Evolutionary conservation across 2,329 filamentous ascomycete genomes (phyloP).

Genomic region (Fusarium coffeatum): DNA sequence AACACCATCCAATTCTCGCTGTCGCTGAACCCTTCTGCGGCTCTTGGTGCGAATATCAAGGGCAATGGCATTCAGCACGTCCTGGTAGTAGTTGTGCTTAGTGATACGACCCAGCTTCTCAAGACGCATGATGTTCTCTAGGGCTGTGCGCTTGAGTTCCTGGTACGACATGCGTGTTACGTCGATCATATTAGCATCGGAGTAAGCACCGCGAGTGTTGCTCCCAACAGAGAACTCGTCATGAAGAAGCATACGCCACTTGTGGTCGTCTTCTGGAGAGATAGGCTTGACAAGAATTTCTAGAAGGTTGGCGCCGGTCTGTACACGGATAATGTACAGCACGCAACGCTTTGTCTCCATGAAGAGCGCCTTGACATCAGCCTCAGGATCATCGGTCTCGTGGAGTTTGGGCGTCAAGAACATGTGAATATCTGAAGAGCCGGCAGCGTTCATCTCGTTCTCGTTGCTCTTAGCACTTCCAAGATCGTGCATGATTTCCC

Average conservation of each 20-base stretch:
- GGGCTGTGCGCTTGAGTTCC: constrained; percentile 89
- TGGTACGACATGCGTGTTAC: constrained; percentile 90
- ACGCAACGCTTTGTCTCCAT: constrained; percentile 99
- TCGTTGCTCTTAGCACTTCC: constrained; percentile 98
- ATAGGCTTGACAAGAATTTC: constrained; percentile 95
- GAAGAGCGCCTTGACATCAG: constrained; percentile 89
- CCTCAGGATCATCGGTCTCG: constrained; percentile 91
- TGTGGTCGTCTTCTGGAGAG: constrained; percentile 84
- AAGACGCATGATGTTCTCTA: constrained; percentile 92
- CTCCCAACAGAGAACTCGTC: constrained; percentile 80
- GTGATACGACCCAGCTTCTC: constrained; percentile 90
- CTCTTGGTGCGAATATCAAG: constrained; percentile 98
- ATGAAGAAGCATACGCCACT: constrained; percentile 83
- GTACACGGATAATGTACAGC: constrained; percentile 96
- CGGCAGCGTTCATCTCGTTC: constrained; percentile 87
- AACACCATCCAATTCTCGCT: constrained; percentile 89
- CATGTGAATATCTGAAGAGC: constrained; percentile 89
- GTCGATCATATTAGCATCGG: constrained; percentile 88
- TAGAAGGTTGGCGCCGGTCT: constrained; percentile 90
- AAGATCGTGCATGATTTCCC: constrained; percentile 91
- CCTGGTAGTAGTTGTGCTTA: constrained; percentile 93
- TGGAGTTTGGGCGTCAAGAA: constrained; percentile 91
- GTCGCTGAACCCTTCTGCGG: constrained; percentile 87
- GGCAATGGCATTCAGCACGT: constrained; percentile 96
- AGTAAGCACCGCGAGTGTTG: constrained; percentile 84